phyloP scores from a whole-genome alignment of 768 basidiomycete genomes.

The Boletus tomentosulus region DNA sequence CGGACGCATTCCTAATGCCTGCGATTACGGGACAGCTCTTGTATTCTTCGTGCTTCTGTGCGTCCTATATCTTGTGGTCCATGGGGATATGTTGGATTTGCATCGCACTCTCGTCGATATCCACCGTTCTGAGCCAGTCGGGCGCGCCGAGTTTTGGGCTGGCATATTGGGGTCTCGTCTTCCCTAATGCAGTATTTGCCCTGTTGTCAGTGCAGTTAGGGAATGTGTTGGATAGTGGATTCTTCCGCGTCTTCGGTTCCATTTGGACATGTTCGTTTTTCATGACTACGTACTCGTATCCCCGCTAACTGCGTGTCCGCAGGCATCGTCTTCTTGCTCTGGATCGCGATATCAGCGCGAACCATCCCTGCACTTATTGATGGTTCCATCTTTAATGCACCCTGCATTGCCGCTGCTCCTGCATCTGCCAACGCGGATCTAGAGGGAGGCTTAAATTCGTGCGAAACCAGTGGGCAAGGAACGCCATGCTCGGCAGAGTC shows the following conservation, averaged over 20 bases:
- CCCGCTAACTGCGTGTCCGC: neutral
- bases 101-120: slow-evolving; percentile 41
- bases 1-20: slow-evolving; percentile 30
- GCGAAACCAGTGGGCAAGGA: neutral
- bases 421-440: neutral
- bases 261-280: slow-evolving; percentile 45
- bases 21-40: slow-evolving; percentile 38
- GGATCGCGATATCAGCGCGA: slow-evolving; percentile 38
- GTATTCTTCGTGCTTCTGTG: slow-evolving; percentile 42
- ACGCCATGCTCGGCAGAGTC: neutral
- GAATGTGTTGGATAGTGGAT: slow-evolving; percentile 42
- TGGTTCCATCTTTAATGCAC: slow-evolving; percentile 46
- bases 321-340: slow-evolving; percentile 42
- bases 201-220: slow-evolving; percentile 49
- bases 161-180: slow-evolving; percentile 52
- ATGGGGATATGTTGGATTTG: slow-evolving; percentile 51
- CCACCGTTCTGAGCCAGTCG: slow-evolving; percentile 28
- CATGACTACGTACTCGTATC: neutral
- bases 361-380: slow-evolving; percentile 45
- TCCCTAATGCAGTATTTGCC: slow-evolving; percentile 53
- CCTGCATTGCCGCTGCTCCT: slow-evolving; percentile 33
- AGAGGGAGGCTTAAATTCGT: slow-evolving; percentile 6
- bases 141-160: slow-evolving; percentile 40
- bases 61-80: slow-evolving; percentile 49
- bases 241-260: slow-evolving; percentile 51